Percentiles rank a stretch among this genome's conserved stretches.
Evolutionary conservation across 805 yeast species (phyloP).

Genomic region (Wickerhamiella lipophila): DNA sequence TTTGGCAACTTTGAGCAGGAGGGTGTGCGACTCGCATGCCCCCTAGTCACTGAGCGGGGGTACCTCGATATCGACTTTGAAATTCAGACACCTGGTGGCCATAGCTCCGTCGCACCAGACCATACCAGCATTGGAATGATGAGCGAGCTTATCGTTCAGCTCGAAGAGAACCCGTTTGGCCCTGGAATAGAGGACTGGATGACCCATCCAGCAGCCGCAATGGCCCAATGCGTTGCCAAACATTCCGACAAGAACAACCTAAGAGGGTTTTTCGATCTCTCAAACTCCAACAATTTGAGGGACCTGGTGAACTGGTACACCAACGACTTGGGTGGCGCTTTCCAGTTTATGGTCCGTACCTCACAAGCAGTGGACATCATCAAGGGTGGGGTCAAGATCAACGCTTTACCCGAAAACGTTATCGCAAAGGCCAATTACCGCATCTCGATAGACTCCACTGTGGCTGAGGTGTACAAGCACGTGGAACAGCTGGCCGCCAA

Average conservation of each 20-base stretch:
- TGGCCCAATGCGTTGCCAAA: constrained; percentile 52
- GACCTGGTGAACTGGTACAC: constrained; percentile 11
- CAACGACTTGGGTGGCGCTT: neutral
- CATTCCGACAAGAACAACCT: constrained; percentile 26
- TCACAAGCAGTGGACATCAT: constrained; percentile 59
- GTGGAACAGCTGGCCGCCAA: constrained; percentile 28
- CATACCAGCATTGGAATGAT: constrained; percentile 71
- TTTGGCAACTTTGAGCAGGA: constrained; percentile 31
- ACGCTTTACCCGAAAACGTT: constrained; percentile 60
- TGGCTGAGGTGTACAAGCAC: constrained; percentile 33
- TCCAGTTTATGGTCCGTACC: constrained; percentile 40
- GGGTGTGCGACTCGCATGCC: constrained; percentile 40
- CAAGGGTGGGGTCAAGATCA: constrained; percentile 60
- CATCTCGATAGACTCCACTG: constrained; percentile 43
- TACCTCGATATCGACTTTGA: constrained; percentile 38
- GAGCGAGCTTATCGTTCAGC: constrained; percentile 40
- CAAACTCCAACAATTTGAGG: neutral
- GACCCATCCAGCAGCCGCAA: constrained; percentile 34
- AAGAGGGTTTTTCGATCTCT: neutral
- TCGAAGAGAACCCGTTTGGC: constrained; percentile 45
- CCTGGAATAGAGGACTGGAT: constrained; percentile 15
- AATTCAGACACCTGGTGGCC: constrained; percentile 60
- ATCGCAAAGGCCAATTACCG: constrained; percentile 49
- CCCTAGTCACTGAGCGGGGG: constrained; percentile 53
- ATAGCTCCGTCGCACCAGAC: constrained; percentile 67